Evolutionary conservation across 345 rosid genomes (phyloP).

Genomic region (Eucalyptus rudis): DNA sequence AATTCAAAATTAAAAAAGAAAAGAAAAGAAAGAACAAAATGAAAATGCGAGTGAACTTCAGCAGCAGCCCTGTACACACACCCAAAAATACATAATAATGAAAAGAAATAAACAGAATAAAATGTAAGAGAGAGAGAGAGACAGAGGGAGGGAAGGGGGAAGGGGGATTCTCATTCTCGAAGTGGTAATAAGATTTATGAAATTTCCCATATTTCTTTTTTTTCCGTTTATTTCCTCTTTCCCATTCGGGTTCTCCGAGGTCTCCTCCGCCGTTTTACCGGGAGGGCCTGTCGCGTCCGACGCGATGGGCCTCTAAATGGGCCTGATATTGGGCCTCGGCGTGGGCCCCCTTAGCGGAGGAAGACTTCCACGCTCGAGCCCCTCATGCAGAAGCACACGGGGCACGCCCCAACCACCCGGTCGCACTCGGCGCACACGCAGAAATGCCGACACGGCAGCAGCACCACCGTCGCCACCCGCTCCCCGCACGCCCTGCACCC

Average conservation of each 20-base stretch:
- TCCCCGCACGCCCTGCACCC: constrained; percentile 47
- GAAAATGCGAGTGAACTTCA: background rate
- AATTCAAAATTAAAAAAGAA: background rate
- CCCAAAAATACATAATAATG: background rate
- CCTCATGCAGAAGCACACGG: constrained; percentile 53
- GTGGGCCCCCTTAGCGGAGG: constrained; percentile 15
- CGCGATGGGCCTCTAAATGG: background rate
- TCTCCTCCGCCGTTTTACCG: background rate
- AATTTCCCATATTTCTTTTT: background rate
- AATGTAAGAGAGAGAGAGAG: background rate
- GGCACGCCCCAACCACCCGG: constrained; percentile 53
- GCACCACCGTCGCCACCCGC: constrained; percentile 57
- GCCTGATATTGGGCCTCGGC: background rate
- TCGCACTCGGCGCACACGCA: constrained; percentile 67
- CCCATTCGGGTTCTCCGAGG: background rate
- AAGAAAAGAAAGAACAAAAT: background rate
- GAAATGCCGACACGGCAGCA: constrained; percentile 91
- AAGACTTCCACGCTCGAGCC: constrained; percentile 74
- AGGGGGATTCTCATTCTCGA: background rate
- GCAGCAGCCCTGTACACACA: background rate
- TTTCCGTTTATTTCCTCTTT: background rate
- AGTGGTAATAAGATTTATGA: background rate
- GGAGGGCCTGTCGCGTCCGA: constrained; percentile 9
- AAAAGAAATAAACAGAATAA: background rate
- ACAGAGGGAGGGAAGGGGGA: background rate